phyloP scores from a whole-genome alignment of 495 filamentous ascomycete species.

The Hypoxylon fragiforme region DNA sequence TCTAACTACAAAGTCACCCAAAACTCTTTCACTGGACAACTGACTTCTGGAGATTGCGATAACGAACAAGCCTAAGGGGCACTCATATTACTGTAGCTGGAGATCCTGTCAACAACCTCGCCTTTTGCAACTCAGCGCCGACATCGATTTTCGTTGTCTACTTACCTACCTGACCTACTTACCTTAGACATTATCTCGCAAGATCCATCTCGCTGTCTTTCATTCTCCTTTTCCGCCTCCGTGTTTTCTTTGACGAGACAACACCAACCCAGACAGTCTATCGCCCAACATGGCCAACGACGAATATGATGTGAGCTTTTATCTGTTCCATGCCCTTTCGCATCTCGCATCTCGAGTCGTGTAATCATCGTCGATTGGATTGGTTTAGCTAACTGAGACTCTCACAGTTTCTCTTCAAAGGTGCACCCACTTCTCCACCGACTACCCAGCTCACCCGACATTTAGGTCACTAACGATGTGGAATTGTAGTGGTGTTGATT shows the following conservation, averaged over 20 bases:
- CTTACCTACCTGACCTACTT: not conserved
- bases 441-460: conserved; percentile 16
- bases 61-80: conserved; percentile 14
- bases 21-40: conserved; percentile 18
- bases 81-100: not conserved
- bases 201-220: conserved; percentile 26
- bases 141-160: conserved; percentile 23
- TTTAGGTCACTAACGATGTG: conserved; percentile 42
- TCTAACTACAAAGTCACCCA: conserved; percentile 29
- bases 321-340: not conserved
- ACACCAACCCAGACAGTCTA: conserved; percentile 15
- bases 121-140: conserved; percentile 14
- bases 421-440: conserved; percentile 48
- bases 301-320: conserved; percentile 93
- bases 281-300: conserved; percentile 89
- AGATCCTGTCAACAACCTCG: conserved; percentile 1
- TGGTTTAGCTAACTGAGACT: conserved; percentile 37
- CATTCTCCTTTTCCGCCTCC: conserved; percentile 1
- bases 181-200: conserved; percentile 27
- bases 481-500: conserved; percentile 84
- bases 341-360: conserved; percentile 3
- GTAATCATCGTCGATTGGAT: conserved; percentile 14
- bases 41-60: conserved; percentile 16
- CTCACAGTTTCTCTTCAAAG: conserved; percentile 97
- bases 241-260: conserved; percentile 2